These are phyloP conservation scores for Collybia mongolica DNA, from an alignment of 768 basidiomycete genomes.

Conservation along the genomic window DNA sequence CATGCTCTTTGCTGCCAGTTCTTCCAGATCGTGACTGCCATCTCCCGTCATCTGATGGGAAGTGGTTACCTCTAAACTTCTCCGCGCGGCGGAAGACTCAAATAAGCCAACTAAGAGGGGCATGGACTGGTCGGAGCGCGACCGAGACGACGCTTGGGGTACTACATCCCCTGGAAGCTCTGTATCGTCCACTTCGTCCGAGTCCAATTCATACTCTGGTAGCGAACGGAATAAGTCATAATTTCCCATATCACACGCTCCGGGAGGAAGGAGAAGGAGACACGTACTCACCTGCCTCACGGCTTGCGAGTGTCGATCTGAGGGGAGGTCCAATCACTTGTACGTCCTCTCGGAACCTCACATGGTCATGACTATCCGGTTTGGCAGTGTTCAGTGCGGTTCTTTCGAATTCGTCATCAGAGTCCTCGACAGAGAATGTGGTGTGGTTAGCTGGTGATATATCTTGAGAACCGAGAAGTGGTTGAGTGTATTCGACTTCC, in stretches of 20 bases:
- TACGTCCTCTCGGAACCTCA: constrained; percentile 69
- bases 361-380: constrained; percentile 40
- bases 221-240: constrained; percentile 9
- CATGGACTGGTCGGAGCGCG: constrained; percentile 52
- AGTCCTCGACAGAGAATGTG: constrained; percentile 58
- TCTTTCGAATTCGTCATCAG: constrained; percentile 45
- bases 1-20: constrained; percentile 61
- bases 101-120: constrained; percentile 81
- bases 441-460: constrained; percentile 35
- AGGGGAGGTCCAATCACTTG: constrained; percentile 68
- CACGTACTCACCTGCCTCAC: constrained; percentile 73
- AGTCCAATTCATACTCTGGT: constrained; percentile 81
- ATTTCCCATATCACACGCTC: too few species aligned
- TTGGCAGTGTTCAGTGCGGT: constrained; percentile 29
- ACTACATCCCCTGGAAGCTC: constrained; percentile 22
- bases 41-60: constrained; percentile 29
- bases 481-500: constrained; percentile 48
- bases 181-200: constrained; percentile 71
- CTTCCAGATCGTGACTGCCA: constrained; percentile 61
- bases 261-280: constrained; percentile 1
- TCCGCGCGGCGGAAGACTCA: constrained; percentile 58
- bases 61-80: constrained; percentile 55
- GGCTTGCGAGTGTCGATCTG: constrained; percentile 71
- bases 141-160: constrained; percentile 17
- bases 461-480: constrained; percentile 54